Base-by-base conservation (phyloP, 331 rosid genomes). In the Rosa hybrid region DNA sequence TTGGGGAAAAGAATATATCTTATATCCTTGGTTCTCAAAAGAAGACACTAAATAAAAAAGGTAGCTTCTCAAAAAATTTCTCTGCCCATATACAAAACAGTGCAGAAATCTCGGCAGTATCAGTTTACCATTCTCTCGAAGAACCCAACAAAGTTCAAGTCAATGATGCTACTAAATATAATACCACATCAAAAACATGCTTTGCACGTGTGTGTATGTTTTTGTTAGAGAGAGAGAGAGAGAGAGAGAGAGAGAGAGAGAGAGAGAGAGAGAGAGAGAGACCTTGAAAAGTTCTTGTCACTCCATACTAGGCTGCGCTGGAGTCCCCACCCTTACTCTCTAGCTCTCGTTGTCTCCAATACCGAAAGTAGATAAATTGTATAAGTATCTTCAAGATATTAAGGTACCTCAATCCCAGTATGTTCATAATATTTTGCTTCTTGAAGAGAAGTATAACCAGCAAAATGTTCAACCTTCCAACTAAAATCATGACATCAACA, bases 291-390 rank as follows among this genome's bases (percentile, higher is more conserved):
- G 49, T 79, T 27, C 4, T 78, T 68, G 34, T 18, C 65, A 68
- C 72, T 38, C 74, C 60, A 46, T 48, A 20, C 80, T 80, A 84
- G 54, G 50, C 83, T n/a, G 59, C 77, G 27, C 51, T 57, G 54
- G 81, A 46, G 49, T 49, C 63, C 45, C 3, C 64, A 51, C 18
- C 45, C 76, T 50, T 81, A 25, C 25, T 45, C 14, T 5, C 68
- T 21, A 34, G n/a, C 45, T 60, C 77, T 38, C 7, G 41, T 2
- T 0, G 65, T 48, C 20, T 57, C 80, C 78, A 39, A 41, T 53
- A 80, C 54, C 20, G 71, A 25, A 80, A 77, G 84, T 83, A 80
- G 72, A 77, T 70, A 70, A 82, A 87, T 56, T 87, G 90, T 54
- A 71, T 39, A 23, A 87, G 48, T 82, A 87, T 87, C 88, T 87